A percentile compares a stretch with the other conserved stretches of the same genome.
These are phyloP conservation scores for Trichocladium antarcticum DNA, from an alignment of 495 filamentous ascomycete species.

Conservation along the genomic window DNA sequence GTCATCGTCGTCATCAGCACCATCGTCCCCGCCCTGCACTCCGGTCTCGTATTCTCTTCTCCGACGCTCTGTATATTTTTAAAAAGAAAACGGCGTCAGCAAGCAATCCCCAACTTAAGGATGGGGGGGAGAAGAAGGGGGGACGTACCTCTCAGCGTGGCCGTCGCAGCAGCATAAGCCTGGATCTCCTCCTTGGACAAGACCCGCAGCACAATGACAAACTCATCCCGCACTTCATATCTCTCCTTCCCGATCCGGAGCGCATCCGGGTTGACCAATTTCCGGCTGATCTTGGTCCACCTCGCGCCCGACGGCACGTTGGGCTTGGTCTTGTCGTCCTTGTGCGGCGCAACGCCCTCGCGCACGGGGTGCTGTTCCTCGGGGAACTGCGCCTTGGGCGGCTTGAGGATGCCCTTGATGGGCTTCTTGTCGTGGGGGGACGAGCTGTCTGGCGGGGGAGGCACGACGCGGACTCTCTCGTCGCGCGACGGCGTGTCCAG, in stretches of 20 bases:
- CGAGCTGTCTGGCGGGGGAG: slow-evolving; percentile 42
- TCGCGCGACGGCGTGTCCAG: slow-evolving; percentile 17
- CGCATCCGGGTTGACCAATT: slow-evolving; percentile 72
- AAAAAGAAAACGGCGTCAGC: too few relatives aligned
- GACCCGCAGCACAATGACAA: slow-evolving; percentile 75
- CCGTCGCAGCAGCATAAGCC: slow-evolving; percentile 61
- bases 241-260: slow-evolving; percentile 66
- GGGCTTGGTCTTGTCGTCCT: slow-evolving; percentile 62
- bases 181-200: slow-evolving; percentile 75
- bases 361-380: slow-evolving; percentile 67
- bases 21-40: slow-evolving; percentile 10
- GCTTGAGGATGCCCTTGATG: slow-evolving; percentile 48
- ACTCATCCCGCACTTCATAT: slow-evolving; percentile 69
- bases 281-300: slow-evolving; percentile 82
- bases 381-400: slow-evolving; percentile 63
- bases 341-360: slow-evolving; percentile 80
- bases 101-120: background rate
- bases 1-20: slow-evolving; percentile 17
- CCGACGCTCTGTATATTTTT: slow-evolving; percentile 30
- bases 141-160: slow-evolving; percentile 59
- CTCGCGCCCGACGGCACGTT: slow-evolving; percentile 66
- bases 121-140: background rate
- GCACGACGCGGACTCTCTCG: slow-evolving; percentile 43
- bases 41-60: slow-evolving; percentile 30
- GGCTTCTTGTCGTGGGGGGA: slow-evolving; percentile 23